These are phyloP conservation scores for Talaromyces sp. DNA, from an alignment of 2,329 filamentous ascomycete genomes.

Conservation along the genomic window DNA sequence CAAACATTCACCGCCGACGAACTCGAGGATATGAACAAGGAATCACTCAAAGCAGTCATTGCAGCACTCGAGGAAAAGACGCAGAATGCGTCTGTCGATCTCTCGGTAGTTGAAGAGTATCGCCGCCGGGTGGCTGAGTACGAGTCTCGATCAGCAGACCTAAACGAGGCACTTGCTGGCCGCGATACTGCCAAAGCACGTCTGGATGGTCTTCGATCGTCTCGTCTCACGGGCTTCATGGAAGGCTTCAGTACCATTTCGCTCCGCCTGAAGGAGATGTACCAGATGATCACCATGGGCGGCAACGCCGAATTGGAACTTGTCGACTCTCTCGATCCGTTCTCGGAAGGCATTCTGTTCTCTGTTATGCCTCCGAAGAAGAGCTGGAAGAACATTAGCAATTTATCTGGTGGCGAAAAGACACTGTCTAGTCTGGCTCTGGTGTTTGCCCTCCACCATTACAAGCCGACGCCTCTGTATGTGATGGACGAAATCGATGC, in stretches of 20 bases:
- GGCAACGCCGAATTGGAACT: slow-evolving; percentile 96
- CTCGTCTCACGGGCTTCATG: slow-evolving; percentile 96
- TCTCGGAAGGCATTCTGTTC: slow-evolving; percentile 94
- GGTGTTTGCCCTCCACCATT: slow-evolving; percentile 97
- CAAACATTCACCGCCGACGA: slow-evolving; percentile 74
- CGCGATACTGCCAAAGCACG: slow-evolving; percentile 88
- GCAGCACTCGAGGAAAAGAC: slow-evolving; percentile 67
- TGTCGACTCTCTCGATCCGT: slow-evolving; percentile 92
- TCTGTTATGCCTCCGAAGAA: slow-evolving; percentile 99
- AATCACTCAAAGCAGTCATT: slow-evolving; percentile 59
- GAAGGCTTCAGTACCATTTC: slow-evolving; percentile 94
- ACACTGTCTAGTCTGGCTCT: slow-evolving; percentile 87
- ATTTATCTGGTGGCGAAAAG: slow-evolving; percentile 94
- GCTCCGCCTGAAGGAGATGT: slow-evolving; percentile 96
- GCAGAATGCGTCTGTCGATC: slow-evolving; percentile 79
- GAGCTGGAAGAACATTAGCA: slow-evolving; percentile 99
- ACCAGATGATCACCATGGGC: slow-evolving; percentile 99
- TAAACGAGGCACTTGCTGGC: slow-evolving; percentile 68
- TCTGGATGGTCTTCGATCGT: slow-evolving; percentile 82
- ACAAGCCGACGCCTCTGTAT: slow-evolving; percentile 94
- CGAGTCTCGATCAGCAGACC: slow-evolving; percentile 72
- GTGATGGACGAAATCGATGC: slow-evolving; percentile 99
- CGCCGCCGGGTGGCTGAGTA: slow-evolving; percentile 81
- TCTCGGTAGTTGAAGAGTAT: slow-evolving; percentile 84
- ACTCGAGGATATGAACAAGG: slow-evolving; percentile 59